A percentile compares a stretch with the other conserved stretches of the same genome.
These are phyloP conservation scores for Backusella tuberculispora DNA, from an alignment of 192 early-diverging fungal species.

Conservation along the genomic window DNA sequence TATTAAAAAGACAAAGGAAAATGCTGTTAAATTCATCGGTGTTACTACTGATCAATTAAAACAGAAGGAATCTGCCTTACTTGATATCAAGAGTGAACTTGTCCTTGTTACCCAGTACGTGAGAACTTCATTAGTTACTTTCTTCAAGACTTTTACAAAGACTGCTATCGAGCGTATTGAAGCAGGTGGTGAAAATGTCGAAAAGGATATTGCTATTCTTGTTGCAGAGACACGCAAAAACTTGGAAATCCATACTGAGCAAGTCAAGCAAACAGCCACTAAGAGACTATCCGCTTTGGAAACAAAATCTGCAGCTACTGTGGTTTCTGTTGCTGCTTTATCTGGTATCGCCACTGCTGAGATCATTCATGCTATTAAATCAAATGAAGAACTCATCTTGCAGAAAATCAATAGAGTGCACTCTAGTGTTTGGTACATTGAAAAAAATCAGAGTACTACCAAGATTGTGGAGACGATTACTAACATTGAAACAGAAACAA, in stretches of 20 bases:
- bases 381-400: not conserved
- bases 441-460: not conserved
- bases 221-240: slow-evolving; percentile 14
- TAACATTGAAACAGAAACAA: slow-evolving; percentile 15
- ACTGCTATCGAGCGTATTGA: not conserved
- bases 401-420: slow-evolving; percentile 16
- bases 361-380: not conserved
- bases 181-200: slow-evolving; percentile 20
- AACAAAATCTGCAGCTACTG: slow-evolving; percentile 8
- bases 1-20: not conserved
- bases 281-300: slow-evolving; percentile 14
- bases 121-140: slow-evolving; percentile 11
- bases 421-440: slow-evolving; percentile 19
- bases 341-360: slow-evolving; percentile 19
- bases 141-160: slow-evolving; percentile 15
- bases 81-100: slow-evolving; percentile 15
- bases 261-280: slow-evolving; percentile 12
- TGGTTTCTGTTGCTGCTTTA: slow-evolving; percentile 13
- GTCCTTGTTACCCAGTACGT: slow-evolving; percentile 4
- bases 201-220: slow-evolving; percentile 20
- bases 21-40: slow-evolving; percentile 1
- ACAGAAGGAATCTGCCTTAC: slow-evolving; percentile 22
- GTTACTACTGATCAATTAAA: slow-evolving; percentile 13
- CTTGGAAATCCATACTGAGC: not conserved
- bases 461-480: slow-evolving; percentile 1